Conservation (phyloP, 768 basidiomycete species). For the Termitomyces sp. region DNA sequence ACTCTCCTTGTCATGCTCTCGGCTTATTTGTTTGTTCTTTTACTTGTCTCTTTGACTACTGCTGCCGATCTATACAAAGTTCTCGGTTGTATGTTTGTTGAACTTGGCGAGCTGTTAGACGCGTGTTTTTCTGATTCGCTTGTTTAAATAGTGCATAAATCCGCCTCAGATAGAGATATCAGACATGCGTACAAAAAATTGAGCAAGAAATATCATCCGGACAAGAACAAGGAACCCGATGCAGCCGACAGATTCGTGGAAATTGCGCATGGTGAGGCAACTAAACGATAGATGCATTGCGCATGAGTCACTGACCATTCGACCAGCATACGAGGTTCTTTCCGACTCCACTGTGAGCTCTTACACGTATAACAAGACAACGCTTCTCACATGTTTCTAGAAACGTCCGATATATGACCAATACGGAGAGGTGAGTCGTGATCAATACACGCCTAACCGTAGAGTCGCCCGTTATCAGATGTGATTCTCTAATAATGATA, state of each 20-base stretch:
- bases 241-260: conserved; percentile 88
- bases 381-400: conserved; percentile 29
- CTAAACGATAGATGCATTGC: not conserved
- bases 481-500: not conserved
- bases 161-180: conserved; percentile 85
- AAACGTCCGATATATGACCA: conserved; percentile 93
- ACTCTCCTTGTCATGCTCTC: conserved; percentile 27
- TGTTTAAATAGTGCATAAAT: conserved; percentile 46
- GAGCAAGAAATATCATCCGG: conserved; percentile 87
- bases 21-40: conserved; percentile 27
- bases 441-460: not conserved
- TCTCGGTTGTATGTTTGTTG: conserved; percentile 61
- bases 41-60: conserved; percentile 30
- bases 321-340: conserved; percentile 86
- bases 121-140: conserved; percentile 16
- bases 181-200: conserved; percentile 88
- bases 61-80: conserved; percentile 80
- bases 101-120: conserved; percentile 5
- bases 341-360: conserved; percentile 70
- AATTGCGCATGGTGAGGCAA: conserved; percentile 72
- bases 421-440: conserved; percentile 70
- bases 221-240: conserved; percentile 85
- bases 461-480: not conserved
- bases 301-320: not conserved
- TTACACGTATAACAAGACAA: not conserved